Conservation (phyloP, 2,329 filamentous ascomycete species). For the Decorospora gaudefroyi region DNA sequence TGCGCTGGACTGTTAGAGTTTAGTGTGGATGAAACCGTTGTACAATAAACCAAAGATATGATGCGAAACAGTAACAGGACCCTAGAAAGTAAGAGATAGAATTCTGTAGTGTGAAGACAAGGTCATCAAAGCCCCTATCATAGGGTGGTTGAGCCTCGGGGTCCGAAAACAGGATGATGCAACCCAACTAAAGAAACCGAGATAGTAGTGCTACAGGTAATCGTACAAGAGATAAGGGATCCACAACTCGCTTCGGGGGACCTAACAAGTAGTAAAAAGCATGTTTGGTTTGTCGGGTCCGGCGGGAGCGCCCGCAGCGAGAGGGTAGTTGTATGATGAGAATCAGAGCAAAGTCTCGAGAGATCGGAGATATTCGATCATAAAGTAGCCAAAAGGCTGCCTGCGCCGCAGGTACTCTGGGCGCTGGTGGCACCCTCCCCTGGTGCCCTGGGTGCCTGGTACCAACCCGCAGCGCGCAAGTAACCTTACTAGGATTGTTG, state of each 20-base stretch:
- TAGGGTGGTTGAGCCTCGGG: conserved; percentile 3
- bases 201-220: conserved; percentile 22
- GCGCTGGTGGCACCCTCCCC: conserved; percentile 23
- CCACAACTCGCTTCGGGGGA: conserved; percentile 13
- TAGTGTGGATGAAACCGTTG: conserved; percentile 23
- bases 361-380: conserved; percentile 19
- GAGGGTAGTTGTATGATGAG: conserved; percentile 15
- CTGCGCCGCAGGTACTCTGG: conserved; percentile 14
- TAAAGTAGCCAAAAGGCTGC: conserved; percentile 22
- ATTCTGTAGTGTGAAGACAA: conserved; percentile 1
- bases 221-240: conserved; percentile 21
- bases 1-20: conserved; percentile 21
- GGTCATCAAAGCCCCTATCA: background rate
- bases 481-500: no score
- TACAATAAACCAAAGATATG: conserved; percentile 5
- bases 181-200: conserved; percentile 13
- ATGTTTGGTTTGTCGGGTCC: conserved; percentile 20
- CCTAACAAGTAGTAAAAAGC: conserved; percentile 15
- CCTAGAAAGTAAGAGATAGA: conserved; percentile 5
- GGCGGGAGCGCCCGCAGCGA: conserved; percentile 22
- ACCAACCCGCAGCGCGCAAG: conserved; percentile 8
- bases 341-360: conserved; percentile 18
- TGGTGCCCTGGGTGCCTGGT: conserved; percentile 1
- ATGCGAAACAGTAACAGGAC: conserved; percentile 16
- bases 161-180: conserved; percentile 8